Evolutionary conservation across 768 basidiomycete species (phyloP).

Genomic region (Leucosporidium yakuticum): DNA sequence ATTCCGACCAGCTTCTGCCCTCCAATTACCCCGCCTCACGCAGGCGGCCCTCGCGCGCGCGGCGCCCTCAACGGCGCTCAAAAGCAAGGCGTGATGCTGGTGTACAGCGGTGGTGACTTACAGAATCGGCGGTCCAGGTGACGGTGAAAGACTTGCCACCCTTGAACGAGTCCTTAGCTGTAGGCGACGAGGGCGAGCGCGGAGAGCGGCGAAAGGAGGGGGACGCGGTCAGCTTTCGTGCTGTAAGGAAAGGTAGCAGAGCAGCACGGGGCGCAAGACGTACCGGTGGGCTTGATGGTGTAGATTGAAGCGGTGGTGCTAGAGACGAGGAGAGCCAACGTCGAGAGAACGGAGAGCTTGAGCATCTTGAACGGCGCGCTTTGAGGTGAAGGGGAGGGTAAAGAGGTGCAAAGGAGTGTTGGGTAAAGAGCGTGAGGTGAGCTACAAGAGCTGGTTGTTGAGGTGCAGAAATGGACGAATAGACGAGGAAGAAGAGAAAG

Average conservation of each 20-base stretch:
- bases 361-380: too few relatives aligned
- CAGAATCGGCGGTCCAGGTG: conserved; percentile 10
- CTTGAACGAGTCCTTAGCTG: conserved; percentile 3
- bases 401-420: too few relatives aligned
- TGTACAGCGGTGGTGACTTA: not conserved
- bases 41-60: not conserved
- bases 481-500: too few relatives aligned
- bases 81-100: not conserved
- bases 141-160: conserved; percentile 7
- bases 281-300: not conserved
- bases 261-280: not conserved
- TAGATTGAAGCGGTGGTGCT: not conserved
- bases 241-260: not conserved
- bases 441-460: too few relatives aligned
- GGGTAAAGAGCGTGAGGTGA: too few relatives aligned
- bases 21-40: not conserved
- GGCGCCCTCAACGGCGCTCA: not conserved
- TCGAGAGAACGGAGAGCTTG: not conserved
- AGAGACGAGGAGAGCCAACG: not conserved
- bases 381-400: too few relatives aligned
- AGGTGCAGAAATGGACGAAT: too few relatives aligned
- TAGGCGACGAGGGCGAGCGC: not conserved
- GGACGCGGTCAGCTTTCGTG: not conserved
- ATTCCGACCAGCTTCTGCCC: not conserved
- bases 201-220: not conserved